phyloP scores from a whole-genome alignment of 169 alveolate species.

The Cryptosporidium ryanae region DNA sequence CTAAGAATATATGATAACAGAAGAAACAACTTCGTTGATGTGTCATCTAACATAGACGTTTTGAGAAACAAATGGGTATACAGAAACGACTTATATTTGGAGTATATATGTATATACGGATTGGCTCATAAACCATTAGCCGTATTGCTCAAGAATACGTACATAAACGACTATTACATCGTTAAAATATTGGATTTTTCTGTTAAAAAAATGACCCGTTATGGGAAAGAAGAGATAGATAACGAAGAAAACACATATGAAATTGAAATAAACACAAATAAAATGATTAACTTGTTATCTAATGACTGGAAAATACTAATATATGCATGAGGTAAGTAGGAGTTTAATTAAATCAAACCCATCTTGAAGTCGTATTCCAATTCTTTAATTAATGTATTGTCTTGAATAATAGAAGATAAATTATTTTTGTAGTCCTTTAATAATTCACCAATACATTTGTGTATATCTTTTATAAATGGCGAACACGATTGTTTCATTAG shows the following conservation, averaged over 20 bases:
- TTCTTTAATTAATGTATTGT: conserved; percentile 55
- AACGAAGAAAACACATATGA: not conserved
- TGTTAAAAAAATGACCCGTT: not conserved
- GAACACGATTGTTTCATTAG: conserved; percentile 71
- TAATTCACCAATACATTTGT: conserved; percentile 71
- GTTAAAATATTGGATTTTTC: conserved; percentile 19
- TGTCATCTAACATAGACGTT: conserved; percentile 16
- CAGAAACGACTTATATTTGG: conserved; percentile 34
- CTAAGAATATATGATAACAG: conserved; percentile 7
- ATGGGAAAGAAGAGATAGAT: not conserved
- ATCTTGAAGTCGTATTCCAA: conserved; percentile 63
- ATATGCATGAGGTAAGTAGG: not conserved
- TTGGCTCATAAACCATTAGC: conserved; percentile 31
- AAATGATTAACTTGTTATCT: conserved; percentile 10
- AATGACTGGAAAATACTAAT: conserved; percentile 51
- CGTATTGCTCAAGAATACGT: conserved; percentile 1
- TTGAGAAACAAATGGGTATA: conserved; percentile 44
- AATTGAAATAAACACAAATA: conserved; percentile 13
- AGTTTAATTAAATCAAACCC: conserved; percentile 38
- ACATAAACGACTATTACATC: not conserved
- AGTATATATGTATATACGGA: conserved; percentile 24
- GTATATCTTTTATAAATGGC: conserved; percentile 64
- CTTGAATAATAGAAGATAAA: conserved; percentile 46
- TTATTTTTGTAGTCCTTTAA: conserved; percentile 68
- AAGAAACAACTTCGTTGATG: conserved; percentile 1